phyloP scores from a whole-genome alignment of 1,284 basidiomycete genomes.

The Crepidotus sp. region DNA sequence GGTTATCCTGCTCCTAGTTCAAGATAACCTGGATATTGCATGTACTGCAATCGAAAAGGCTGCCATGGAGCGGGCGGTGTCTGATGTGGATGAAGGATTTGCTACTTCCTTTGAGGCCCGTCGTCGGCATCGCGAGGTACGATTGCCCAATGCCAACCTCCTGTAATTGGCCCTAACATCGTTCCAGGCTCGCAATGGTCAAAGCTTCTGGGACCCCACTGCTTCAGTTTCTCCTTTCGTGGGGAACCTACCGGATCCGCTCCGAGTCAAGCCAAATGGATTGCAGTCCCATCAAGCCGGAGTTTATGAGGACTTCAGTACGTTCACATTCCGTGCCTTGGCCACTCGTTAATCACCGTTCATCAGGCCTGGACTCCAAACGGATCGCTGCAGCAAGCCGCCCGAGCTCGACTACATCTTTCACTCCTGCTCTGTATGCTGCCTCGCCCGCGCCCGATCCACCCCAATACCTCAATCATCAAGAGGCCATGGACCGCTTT shows the following conservation, averaged over 20 bases:
- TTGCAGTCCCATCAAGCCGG: conserved; percentile 76
- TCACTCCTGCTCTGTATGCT: conserved; percentile 37
- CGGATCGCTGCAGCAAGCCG: conserved; percentile 44
- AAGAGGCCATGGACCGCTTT: conserved; percentile 73
- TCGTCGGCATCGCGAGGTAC: conserved; percentile 80
- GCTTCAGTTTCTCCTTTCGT: conserved; percentile 70
- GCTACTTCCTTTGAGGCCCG: conserved; percentile 75
- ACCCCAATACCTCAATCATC: conserved; percentile 42
- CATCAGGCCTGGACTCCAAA: conserved; percentile 42
- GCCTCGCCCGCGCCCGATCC: conserved; percentile 45
- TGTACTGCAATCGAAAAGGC: conserved; percentile 95
- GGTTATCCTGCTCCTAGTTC: conserved; percentile 73
- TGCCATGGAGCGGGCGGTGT: conserved; percentile 92
- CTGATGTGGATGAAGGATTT: conserved; percentile 93
- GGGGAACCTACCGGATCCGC: conserved; percentile 77
- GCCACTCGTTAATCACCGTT: neutral
- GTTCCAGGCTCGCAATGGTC: conserved; percentile 50
- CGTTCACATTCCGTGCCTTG: conserved; percentile 19
- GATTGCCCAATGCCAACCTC: conserved; percentile 20
- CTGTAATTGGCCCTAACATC: neutral
- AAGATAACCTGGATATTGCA: conserved; percentile 91
- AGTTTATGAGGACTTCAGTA: conserved; percentile 95
- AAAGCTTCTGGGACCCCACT: conserved; percentile 83
- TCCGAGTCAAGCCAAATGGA: conserved; percentile 81
- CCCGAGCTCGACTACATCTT: conserved; percentile 57